phyloP scores from a whole-genome alignment of 192 early-diverging fungal genomes.

The Fimicolochytrium jonesii region DNA sequence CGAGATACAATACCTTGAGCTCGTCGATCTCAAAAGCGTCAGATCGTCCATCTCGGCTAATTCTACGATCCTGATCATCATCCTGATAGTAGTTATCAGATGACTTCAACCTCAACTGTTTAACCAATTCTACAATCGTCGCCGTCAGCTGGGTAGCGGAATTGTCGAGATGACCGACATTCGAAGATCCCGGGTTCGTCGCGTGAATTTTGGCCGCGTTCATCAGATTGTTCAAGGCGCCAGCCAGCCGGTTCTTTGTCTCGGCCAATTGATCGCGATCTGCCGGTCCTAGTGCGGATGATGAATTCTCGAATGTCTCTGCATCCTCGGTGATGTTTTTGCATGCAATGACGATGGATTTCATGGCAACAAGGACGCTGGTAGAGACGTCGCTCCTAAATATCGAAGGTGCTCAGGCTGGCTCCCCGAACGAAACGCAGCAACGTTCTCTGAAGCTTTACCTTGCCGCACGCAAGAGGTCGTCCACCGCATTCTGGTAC shows the following conservation, averaged over 20 bases:
- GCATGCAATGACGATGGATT: constrained; percentile 76
- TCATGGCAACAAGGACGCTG: constrained; percentile 77
- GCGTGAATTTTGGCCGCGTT: constrained; percentile 74
- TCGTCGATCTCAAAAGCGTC: constrained; percentile 35
- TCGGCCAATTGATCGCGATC: constrained; percentile 47
- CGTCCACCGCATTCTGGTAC: constrained; percentile 82
- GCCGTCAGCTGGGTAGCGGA: constrained; percentile 76
- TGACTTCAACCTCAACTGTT: constrained; percentile 39
- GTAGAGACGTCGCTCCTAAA: constrained; percentile 56
- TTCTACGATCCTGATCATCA: constrained; percentile 22
- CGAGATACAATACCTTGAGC: constrained; percentile 38
- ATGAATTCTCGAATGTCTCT: constrained; percentile 51
- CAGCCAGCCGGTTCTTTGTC: constrained; percentile 61
- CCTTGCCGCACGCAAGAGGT: constrained; percentile 71
- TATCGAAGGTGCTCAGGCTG: too few relatives aligned
- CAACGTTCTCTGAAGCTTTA: too few relatives aligned
- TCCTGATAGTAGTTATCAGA: neutral
- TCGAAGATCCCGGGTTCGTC: constrained; percentile 51
- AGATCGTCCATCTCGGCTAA: constrained; percentile 1
- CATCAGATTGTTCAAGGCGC: constrained; percentile 64
- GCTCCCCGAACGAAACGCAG: too few relatives aligned
- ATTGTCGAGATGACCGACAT: constrained; percentile 72
- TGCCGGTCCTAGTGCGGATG: constrained; percentile 40
- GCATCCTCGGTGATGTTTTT: constrained; percentile 80
- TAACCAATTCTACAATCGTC: constrained; percentile 75